Percentiles rank a stretch among this genome's conserved stretches.
Conservation (phyloP, 2,329 filamentous ascomycete species). For the Aaosphaeria pasadenensis region DNA sequence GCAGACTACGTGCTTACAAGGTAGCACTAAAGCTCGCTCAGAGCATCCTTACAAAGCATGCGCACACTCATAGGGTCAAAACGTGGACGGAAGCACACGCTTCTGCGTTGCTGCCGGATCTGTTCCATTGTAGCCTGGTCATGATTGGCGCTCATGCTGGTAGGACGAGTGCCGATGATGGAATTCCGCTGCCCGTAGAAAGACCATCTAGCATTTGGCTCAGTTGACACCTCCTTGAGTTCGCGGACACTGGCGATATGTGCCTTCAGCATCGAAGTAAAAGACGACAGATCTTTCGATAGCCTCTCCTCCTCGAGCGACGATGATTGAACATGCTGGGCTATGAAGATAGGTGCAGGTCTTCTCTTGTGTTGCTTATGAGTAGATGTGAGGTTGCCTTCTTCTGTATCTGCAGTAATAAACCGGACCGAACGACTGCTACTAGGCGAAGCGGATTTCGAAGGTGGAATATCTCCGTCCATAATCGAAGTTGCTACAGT, state of each 20-base stretch:
- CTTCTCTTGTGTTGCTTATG: constrained; percentile 11
- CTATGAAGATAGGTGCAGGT: constrained; percentile 6
- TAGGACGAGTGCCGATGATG: constrained; percentile 10
- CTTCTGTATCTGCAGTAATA: constrained; percentile 1
- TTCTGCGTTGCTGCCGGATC: constrained; percentile 13
- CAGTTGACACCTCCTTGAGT: constrained; percentile 14
- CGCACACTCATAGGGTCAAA: constrained; percentile 27
- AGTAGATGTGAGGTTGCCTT: constrained; percentile 1
- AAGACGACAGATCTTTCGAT: constrained; percentile 20
- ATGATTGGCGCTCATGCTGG: constrained; percentile 6
- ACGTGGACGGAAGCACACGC: constrained; percentile 18
- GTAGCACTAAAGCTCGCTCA: constrained; percentile 20
- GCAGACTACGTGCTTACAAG: neutral
- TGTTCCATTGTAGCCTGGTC: constrained; percentile 10
- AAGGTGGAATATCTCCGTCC: constrained; percentile 5
- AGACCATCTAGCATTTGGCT: constrained; percentile 10
- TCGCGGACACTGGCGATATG: constrained; percentile 25
- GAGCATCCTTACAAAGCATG: constrained; percentile 25
- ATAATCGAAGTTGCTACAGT: constrained; percentile 20
- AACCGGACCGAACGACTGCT: neutral
- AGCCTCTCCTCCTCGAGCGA: no score
- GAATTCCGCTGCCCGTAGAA: constrained; percentile 14
- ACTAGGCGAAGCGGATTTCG: neutral
- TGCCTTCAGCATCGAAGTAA: constrained; percentile 22
- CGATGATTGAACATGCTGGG: no score